A percentile compares a stretch with the other conserved stretches of the same genome.
Conservation (phyloP, 352 stramenopile species). For the Phytopythium boreale region DNA sequence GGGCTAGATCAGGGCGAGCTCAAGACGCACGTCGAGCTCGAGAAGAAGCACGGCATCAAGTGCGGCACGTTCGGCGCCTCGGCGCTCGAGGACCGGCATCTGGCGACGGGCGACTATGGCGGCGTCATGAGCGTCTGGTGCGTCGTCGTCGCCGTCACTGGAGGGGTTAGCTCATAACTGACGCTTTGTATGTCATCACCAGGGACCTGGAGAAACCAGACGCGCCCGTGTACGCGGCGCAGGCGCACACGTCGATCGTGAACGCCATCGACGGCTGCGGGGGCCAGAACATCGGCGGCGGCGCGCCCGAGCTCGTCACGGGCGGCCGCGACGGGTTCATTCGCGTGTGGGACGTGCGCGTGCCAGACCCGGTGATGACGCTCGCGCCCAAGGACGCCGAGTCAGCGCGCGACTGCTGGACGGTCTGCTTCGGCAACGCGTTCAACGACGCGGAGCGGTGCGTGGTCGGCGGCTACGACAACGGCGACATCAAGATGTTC, state of each 20-base stretch:
- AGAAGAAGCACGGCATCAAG: constrained; percentile 93
- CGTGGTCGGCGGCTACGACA: constrained; percentile 94
- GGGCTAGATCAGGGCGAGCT: constrained; percentile 89
- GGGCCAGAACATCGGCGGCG: constrained; percentile 84
- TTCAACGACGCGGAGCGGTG: constrained; percentile 93
- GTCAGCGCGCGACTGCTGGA: constrained; percentile 92
- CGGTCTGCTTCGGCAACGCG: constrained; percentile 94
- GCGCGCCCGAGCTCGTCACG: constrained; percentile 94
- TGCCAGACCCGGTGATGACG: constrained; percentile 90
- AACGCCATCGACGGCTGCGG: constrained; percentile 96
- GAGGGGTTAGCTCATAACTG: no score
- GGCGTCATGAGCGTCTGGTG: constrained; percentile 79
- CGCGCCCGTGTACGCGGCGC: constrained; percentile 80
- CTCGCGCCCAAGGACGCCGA: constrained; percentile 87
- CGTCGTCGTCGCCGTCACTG: no score
- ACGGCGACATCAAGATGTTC: constrained; percentile 97
- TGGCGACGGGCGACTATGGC: constrained; percentile 81
- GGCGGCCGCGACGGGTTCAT: constrained; percentile 93
- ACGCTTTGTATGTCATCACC: neutral
- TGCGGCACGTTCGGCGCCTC: constrained; percentile 95
- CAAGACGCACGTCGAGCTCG: constrained; percentile 55
- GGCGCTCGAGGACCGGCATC: constrained; percentile 81
- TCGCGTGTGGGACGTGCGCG: constrained; percentile 94
- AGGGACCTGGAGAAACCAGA: constrained; percentile 84
- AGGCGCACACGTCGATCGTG: constrained; percentile 92